phyloP scores from a whole-genome alignment of 495 filamentous ascomycete species.

The Pseudotulostoma volvatum region DNA sequence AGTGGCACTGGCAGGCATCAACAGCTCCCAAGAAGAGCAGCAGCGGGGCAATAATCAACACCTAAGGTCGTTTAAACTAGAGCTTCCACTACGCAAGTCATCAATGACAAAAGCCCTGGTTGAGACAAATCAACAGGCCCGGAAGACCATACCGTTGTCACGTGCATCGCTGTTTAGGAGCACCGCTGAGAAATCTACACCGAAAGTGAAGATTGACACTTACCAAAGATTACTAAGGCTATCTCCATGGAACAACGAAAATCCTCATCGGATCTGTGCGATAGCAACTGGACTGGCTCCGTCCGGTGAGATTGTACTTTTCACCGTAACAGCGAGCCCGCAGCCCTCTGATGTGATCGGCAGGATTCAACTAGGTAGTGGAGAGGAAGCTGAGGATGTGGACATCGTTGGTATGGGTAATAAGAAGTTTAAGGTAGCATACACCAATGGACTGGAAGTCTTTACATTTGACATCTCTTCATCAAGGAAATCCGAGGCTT shows the following conservation, averaged over 20 bases:
- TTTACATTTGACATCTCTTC: slow-evolving; percentile 28
- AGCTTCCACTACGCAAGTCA: slow-evolving; percentile 22
- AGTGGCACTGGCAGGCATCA: slow-evolving; percentile 66
- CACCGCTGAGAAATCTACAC: slow-evolving; percentile 21
- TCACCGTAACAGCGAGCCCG: slow-evolving; percentile 44
- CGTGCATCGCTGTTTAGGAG: slow-evolving; percentile 48
- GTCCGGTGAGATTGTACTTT: slow-evolving; percentile 61
- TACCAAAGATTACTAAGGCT: slow-evolving; percentile 70
- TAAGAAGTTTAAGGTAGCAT: slow-evolving; percentile 52
- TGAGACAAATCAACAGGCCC: slow-evolving; percentile 9
- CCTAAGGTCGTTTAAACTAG: slow-evolving; percentile 60
- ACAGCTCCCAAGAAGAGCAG: slow-evolving; percentile 56
- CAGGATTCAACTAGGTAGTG: slow-evolving; percentile 42
- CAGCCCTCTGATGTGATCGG: slow-evolving; percentile 44
- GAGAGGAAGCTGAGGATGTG: slow-evolving; percentile 64
- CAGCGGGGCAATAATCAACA: slow-evolving; percentile 72
- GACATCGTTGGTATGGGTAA: slow-evolving; percentile 48
- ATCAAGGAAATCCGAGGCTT: slow-evolving; percentile 25
- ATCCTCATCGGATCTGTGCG: slow-evolving; percentile 45
- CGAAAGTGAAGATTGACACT: slow-evolving; percentile 36
- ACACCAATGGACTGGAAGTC: slow-evolving; percentile 67
- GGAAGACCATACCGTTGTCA: slow-evolving; percentile 37
- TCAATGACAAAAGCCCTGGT: slow-evolving; percentile 14
- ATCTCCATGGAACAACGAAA: slow-evolving; percentile 38
- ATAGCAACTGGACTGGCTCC: slow-evolving; percentile 58